Evolutionary conservation across 2,329 filamentous ascomycete species (phyloP).

Genomic region (Lojkania enalia): DNA sequence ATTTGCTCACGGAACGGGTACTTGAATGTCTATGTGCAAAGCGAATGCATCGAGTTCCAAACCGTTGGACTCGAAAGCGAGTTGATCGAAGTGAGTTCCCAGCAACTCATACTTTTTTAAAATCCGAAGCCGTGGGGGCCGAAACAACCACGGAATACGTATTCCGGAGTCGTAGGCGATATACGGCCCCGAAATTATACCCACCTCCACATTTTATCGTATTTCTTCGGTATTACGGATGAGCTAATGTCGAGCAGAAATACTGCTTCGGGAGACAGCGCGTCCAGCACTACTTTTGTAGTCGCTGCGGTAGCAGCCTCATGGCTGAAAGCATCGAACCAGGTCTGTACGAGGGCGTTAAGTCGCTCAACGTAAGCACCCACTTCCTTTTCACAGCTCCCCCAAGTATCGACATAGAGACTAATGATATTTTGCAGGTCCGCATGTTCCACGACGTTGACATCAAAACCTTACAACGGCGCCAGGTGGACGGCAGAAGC

Average conservation of each 20-base stretch:
- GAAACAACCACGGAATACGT: too few relatives aligned
- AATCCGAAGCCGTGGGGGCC: too few relatives aligned
- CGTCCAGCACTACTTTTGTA: conserved; percentile 38
- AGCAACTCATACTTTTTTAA: neutral
- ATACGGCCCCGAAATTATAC: too few relatives aligned
- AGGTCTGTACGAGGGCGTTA: conserved; percentile 32
- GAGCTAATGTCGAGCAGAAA: conserved; percentile 13
- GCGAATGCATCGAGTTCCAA: conserved; percentile 28
- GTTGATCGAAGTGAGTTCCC: conserved; percentile 14
- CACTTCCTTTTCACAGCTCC: neutral
- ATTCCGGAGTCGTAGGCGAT: too few relatives aligned
- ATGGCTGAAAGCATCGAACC: conserved; percentile 31
- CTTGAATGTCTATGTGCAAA: conserved; percentile 49
- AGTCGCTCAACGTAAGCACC: conserved; percentile 36
- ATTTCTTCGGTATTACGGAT: too few relatives aligned
- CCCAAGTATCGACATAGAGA: neutral
- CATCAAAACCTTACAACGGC: conserved; percentile 21
- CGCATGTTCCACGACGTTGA: conserved; percentile 36
- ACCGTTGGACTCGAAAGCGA: conserved; percentile 16
- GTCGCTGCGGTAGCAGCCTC: conserved; percentile 31
- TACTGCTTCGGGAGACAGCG: conserved; percentile 33
- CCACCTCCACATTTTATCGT: too few relatives aligned
- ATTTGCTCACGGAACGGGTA: conserved; percentile 57
- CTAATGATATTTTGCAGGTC: conserved; percentile 12
- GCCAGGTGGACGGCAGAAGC: conserved; percentile 26